Evolutionary conservation across 116 monocot genomes (phyloP).

Genomic region (Phalaenopsis hybrid): DNA sequence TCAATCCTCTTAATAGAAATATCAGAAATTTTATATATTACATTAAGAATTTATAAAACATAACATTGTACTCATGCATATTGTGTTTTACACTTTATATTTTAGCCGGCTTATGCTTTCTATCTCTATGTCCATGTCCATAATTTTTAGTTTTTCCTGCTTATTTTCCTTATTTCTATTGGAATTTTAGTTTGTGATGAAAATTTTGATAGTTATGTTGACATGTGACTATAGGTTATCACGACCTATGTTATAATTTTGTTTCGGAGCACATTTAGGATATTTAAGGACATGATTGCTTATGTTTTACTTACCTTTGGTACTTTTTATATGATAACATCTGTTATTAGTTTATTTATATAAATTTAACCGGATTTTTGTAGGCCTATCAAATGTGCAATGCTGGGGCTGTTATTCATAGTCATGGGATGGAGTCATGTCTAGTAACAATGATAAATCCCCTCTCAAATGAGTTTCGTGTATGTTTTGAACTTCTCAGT

Average conservation of each 20-base stretch:
- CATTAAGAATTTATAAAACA: no score
- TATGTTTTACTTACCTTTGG: neutral
- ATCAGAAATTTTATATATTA: no score
- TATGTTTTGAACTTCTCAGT: slow-evolving; percentile 21
- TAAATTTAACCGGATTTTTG: slow-evolving; percentile 2
- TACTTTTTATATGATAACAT: neutral
- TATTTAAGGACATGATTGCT: neutral
- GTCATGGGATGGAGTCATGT: slow-evolving; percentile 98
- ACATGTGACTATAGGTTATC: neutral
- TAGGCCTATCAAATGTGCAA: slow-evolving; percentile 85
- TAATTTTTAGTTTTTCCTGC: neutral
- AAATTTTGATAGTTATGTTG: no score
- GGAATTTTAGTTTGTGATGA: no score
- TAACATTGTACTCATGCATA: no score
- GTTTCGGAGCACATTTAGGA: neutral
- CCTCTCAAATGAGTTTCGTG: slow-evolving; percentile 71
- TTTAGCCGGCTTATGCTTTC: no score
- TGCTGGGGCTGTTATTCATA: slow-evolving; percentile 96
- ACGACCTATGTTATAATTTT: neutral
- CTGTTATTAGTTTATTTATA: neutral
- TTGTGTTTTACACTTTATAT: no score
- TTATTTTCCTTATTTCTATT: no score
- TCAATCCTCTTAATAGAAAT: no score
- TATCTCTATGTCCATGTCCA: no score
- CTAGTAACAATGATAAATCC: slow-evolving; percentile 83